phyloP scores from a whole-genome alignment of 1,284 basidiomycete genomes.

The Polyporus tsugae region DNA sequence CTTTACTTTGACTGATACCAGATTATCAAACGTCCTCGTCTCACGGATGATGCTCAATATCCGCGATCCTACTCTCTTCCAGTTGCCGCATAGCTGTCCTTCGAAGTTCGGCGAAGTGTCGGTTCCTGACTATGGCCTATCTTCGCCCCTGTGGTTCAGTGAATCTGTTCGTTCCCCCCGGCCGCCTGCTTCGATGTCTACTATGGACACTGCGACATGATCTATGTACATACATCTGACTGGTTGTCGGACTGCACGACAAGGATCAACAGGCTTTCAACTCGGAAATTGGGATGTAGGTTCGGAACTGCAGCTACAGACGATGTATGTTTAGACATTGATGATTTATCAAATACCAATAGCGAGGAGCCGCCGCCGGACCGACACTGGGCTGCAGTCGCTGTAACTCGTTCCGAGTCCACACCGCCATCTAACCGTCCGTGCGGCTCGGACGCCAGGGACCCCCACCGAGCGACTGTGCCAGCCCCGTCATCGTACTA shows the following conservation, averaged over 20 bases:
- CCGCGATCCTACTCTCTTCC: neutral
- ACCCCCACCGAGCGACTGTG: too few relatives aligned
- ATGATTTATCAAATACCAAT: too few relatives aligned
- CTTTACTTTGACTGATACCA: neutral
- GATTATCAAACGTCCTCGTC: neutral
- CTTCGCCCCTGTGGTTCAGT: neutral
- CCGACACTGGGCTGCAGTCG: too few relatives aligned
- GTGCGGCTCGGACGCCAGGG: too few relatives aligned
- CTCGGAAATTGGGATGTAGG: too few relatives aligned
- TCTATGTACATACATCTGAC: neutral
- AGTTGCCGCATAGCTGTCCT: neutral
- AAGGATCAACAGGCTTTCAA: too few relatives aligned
- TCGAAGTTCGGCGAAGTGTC: neutral
- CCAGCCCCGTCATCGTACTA: too few relatives aligned
- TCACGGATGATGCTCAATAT: neutral
- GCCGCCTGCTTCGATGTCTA: neutral
- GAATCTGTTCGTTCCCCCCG: neutral
- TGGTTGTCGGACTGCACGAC: neutral
- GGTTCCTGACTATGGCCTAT: neutral
- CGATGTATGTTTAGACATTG: too few relatives aligned
- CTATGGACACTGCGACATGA: neutral
- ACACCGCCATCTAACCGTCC: too few relatives aligned
- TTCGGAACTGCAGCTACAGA: too few relatives aligned
- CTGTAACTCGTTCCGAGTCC: too few relatives aligned
- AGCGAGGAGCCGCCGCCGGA: too few relatives aligned